Percentiles rank a stretch among this genome's conserved stretches.
These are phyloP conservation scores for Dryas alaskensis DNA, from an alignment of 306 rosid genomes.

Conservation along the genomic window DNA sequence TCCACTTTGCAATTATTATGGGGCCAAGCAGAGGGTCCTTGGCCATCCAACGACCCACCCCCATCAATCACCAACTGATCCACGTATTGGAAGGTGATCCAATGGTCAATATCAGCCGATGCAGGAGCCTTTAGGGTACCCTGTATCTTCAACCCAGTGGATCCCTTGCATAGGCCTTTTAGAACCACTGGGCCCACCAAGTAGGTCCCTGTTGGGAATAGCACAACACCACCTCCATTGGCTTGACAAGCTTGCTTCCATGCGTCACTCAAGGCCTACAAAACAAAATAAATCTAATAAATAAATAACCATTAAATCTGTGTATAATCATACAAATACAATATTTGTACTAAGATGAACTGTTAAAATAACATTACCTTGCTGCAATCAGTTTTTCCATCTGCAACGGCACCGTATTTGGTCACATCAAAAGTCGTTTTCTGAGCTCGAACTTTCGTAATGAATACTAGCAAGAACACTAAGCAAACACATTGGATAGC, in stretches of 20 bases:
- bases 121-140: constrained; percentile 27
- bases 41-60: constrained; percentile 33
- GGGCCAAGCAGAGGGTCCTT: constrained; percentile 32
- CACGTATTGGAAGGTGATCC: constrained; percentile 28
- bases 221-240: constrained; percentile 11
- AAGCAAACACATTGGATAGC: constrained; percentile 1
- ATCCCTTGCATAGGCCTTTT: constrained; percentile 32
- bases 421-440: constrained; percentile 12
- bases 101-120: constrained; percentile 1
- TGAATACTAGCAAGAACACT: constrained; percentile 3
- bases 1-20: background rate
- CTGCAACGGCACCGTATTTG: constrained; percentile 20
- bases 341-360: too few species aligned
- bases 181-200: constrained; percentile 16
- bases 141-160: background rate
- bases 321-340: too few species aligned
- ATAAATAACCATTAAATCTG: background rate
- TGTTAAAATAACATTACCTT: constrained; percentile 17
- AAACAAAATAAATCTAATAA: background rate
- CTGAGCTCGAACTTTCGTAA: constrained; percentile 11
- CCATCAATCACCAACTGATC: constrained; percentile 18
- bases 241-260: constrained; percentile 33
- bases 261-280: constrained; percentile 24
- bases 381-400: constrained; percentile 27
- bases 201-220: constrained; percentile 28